Base-by-base conservation (phyloP, 805 yeast genomes). In the Scheffersomyces stipitis region DNA sequence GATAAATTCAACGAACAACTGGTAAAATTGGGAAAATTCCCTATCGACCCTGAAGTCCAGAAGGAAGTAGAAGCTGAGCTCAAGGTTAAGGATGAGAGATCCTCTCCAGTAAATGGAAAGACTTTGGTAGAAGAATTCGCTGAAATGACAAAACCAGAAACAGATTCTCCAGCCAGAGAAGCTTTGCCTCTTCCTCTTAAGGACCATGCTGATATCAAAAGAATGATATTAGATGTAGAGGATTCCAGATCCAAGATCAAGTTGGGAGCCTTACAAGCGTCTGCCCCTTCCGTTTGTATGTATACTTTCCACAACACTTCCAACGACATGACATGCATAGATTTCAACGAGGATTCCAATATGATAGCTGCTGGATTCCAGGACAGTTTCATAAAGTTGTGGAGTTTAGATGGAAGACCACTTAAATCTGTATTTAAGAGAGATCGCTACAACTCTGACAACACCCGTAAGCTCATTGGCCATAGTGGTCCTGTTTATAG, bases 241-340 rank as follows among this genome's bases (percentile, higher is more conserved):
- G 98, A 91, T 60, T 79, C 91, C 6, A 73, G 96, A 41, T 77
- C 86, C 23, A 78, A 83, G 44, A 80, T 91, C 41, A 75, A 71
- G 46, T 58, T 91, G 34, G 86, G 80, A 16, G 71, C 82, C 4
- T 62, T 76, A 22, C 96, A 86, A 62, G 84, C 95, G 3, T 71
- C 88, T 15, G 77, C 91, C 17, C 99, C 99, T 15, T 85, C 95
- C 38, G 96, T 91, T 24, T 93, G 98, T 62, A 87, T 91, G 96
- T 93, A 93, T 68, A 91, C 98, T 1, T 90, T 93, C 67, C 99
- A 93, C 69, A 93, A 93, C 63, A 86, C 97, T 8, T 83, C 87
- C 56, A 83, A 84, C 46, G 95, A 86, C 43, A 69, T 93, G 73
- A 86, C 95, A n/a, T 79, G 89, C 33, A 57, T 91, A 31, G 86